Conservation (phyloP, 2,329 filamentous ascomycete genomes). For the Cryphonectria nitschkei region DNA sequence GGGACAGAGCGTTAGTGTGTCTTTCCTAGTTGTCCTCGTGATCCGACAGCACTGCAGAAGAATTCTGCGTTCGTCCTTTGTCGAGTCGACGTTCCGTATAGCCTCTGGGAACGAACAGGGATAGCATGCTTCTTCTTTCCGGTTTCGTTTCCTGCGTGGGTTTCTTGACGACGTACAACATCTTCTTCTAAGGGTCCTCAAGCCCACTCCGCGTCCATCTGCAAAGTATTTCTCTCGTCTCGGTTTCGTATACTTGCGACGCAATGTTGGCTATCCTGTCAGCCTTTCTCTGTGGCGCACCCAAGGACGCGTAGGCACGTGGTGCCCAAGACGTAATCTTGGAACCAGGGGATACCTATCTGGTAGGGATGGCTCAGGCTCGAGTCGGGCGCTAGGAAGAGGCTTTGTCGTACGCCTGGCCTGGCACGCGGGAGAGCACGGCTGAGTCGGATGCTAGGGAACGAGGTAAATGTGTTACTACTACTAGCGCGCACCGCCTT, state of each 20-base stretch:
- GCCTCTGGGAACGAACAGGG: background rate
- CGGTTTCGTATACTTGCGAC: background rate
- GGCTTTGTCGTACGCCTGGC: background rate
- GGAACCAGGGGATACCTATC: background rate
- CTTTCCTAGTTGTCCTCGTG: background rate
- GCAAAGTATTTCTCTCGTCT: background rate
- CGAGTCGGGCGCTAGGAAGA: background rate
- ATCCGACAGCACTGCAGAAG: background rate
- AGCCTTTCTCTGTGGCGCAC: background rate
- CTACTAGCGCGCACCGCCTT: background rate
- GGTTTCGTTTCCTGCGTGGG: background rate
- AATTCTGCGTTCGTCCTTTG: background rate
- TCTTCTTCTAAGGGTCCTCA: background rate
- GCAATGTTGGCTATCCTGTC: background rate
- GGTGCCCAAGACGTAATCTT: constrained; percentile 2
- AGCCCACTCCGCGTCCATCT: background rate
- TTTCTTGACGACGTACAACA: background rate
- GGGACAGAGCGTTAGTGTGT: background rate
- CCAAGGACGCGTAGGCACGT: background rate
- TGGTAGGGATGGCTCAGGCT: background rate
- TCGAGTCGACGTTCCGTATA: background rate
- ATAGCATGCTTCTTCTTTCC: background rate
- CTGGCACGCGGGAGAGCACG: background rate
- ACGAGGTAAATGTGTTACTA: background rate
- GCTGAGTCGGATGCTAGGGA: background rate